Conservation (phyloP, 306 rosid species). For the Cotoneaster glaucophyllus region DNA sequence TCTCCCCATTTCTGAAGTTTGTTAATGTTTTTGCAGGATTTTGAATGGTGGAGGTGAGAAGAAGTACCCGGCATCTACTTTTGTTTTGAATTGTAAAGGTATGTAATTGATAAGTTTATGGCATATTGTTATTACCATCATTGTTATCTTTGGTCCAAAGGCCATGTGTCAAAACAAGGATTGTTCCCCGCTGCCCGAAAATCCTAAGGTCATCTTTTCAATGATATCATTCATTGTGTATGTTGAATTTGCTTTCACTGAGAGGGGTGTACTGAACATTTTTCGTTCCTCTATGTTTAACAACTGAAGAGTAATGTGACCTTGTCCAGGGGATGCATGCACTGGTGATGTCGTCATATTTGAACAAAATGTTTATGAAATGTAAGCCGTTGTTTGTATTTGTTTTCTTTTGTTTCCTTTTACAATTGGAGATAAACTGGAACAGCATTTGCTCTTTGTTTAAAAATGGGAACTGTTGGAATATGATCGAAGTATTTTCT, state of each 20-base stretch:
- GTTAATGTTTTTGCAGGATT: slow-evolving; percentile 46
- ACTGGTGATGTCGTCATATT: slow-evolving; percentile 82
- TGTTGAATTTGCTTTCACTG: neutral
- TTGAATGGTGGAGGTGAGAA: slow-evolving; percentile 68
- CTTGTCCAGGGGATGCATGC: slow-evolving; percentile 88
- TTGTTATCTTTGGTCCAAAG: neutral
- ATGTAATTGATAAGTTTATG: neutral
- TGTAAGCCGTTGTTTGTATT: slow-evolving; percentile 38
- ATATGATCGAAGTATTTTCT: neutral
- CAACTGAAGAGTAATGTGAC: neutral
- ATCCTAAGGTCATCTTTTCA: neutral
- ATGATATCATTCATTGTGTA: neutral
- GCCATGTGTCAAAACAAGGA: neutral
- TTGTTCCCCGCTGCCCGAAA: neutral
- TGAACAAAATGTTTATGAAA: slow-evolving; percentile 83
- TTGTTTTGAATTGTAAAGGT: slow-evolving; percentile 83
- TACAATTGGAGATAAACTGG: slow-evolving; percentile 2
- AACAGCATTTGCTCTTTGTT: slow-evolving; percentile 3
- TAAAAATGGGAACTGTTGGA: neutral
- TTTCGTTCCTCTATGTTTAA: neutral
- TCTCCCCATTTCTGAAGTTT: slow-evolving; percentile 8
- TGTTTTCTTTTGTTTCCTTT: neutral
- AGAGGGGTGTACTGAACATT: neutral
- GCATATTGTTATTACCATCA: neutral
- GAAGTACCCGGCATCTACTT: slow-evolving; percentile 59